Base-by-base conservation (phyloP, 139 green algal genomes). In the Eudorina sp. region DNA sequence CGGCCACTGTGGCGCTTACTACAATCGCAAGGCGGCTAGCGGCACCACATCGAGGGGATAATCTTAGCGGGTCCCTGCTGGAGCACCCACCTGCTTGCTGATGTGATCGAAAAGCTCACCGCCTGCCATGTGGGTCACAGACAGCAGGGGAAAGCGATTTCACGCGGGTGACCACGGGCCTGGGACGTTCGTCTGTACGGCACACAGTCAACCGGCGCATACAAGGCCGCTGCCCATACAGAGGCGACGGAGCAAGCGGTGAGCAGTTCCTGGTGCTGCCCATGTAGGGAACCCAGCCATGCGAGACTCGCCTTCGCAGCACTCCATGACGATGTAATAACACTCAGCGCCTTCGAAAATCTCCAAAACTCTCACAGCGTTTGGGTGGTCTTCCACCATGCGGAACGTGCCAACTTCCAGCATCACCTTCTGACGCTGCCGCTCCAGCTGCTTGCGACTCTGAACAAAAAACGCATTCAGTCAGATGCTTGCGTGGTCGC, bases 81-180 rank as follows among this genome's bases (percentile, higher is more conserved):
- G 51, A n/a, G n/a, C 0, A 11, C 76, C 2, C 40, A 92, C 89
- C 89, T 74, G 68, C n/a, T 91, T 93, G 62, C 88, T 79, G 29
- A 95, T 90, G 62, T 95, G 92, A 72, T 95, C 93, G 87, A 95
- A 95, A 53, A 95, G 84, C 90, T 95, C 93, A 8, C 93, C 93
- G 11, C 92, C 77, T 84, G 48, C 25, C n/a, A n/a, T n/a, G n/a
- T n/a, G n/a, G n/a, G n/a, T n/a, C n/a, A n/a, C n/a, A n/a, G n/a
- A n/a, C n/a, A n/a, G n/a, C n/a, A n/a, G n/a, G n/a, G n/a, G n/a
- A n/a, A n/a, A n/a, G n/a, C n/a, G n/a, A n/a, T n/a, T n/a, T n/a
- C n/a, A n/a, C n/a, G n/a, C n/a, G n/a, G n/a, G n/a, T n/a, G n/a
- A n/a, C n/a, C n/a, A n/a, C n/a, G n/a, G n/a, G n/a, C n/a, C n/a